Conservation (phyloP, 148 eudicot species). For the Diospyros kaki region DNA sequence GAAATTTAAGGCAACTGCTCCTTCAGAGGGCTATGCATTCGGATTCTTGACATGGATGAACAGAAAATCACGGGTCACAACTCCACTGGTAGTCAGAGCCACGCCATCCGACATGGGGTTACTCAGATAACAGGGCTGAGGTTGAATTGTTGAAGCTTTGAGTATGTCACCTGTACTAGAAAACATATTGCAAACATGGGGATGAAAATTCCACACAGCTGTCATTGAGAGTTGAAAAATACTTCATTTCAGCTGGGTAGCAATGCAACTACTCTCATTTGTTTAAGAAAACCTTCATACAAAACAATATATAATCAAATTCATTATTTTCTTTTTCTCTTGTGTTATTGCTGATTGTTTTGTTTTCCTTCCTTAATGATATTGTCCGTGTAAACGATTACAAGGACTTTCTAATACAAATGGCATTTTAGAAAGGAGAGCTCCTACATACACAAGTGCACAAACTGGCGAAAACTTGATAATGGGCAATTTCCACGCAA, state of each 20-base stretch:
- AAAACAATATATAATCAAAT: background rate
- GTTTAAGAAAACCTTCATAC: background rate
- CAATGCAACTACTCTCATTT: background rate
- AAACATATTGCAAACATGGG: background rate
- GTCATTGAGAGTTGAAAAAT: background rate
- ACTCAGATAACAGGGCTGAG: slow-evolving; percentile 12
- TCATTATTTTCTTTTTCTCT: background rate
- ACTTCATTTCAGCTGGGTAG: background rate
- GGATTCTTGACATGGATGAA: slow-evolving; percentile 45
- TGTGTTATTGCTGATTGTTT: too few relatives aligned
- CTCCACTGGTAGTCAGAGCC: slow-evolving; percentile 33
- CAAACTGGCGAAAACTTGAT: background rate
- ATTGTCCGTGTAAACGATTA: too few relatives aligned
- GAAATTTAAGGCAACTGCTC: slow-evolving; percentile 32
- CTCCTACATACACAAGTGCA: too few relatives aligned
- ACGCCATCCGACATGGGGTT: slow-evolving; percentile 21
- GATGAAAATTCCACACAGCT: background rate
- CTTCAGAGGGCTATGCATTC: slow-evolving; percentile 33
- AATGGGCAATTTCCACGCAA: background rate
- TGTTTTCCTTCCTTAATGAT: too few relatives aligned
- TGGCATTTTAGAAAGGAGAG: too few relatives aligned
- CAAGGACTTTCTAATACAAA: too few relatives aligned
- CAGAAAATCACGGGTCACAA: slow-evolving; percentile 25
- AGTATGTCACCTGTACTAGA: background rate
- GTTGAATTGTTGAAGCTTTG: background rate